Base-by-base conservation (phyloP, 768 basidiomycete species). In the Epithele typhae region DNA sequence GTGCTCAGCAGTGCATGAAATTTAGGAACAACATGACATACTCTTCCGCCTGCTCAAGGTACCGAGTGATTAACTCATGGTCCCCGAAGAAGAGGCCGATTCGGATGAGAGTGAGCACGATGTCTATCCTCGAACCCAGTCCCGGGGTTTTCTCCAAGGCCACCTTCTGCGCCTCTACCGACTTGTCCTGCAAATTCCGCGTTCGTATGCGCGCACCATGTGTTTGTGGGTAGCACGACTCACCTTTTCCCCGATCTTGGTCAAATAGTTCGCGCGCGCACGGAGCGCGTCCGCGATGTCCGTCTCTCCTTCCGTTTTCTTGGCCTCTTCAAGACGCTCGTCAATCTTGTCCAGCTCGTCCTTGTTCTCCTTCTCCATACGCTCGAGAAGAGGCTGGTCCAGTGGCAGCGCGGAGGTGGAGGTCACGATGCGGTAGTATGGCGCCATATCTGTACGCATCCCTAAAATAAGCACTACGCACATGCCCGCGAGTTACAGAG, bases 141-240 rank as follows among this genome's bases (percentile, higher is more conserved):
- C 93, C 94, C 3, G 94, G 87, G 0, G 89, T 94, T 69, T 96
- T 96, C 67, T 87, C 83, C 14, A 96, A 67, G 0, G 95, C 94
- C 1, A 85, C 72, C 46, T 84, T 82, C 59, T 93, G 84, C 0
- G 94, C 92, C 36, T 77, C 78, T 14, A 93, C 62, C 1, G 93
- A 82, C n/a, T 73, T 71, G 35, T 93, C 91, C 91, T 95, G 27
- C 27, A 30, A 30, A 30, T 14, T 7, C 27, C 27, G 8, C 14
- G 27, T 30, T 7, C 27, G 14, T 30, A 14, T 7, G 27, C 8
- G 8, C 27, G 8, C 7, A 14, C 27, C 27, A 30, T 30, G 8
- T 14, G 27, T 30, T 7, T 30, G 27, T 14, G 27, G 14, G 27
- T 30, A 30, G 27, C 8, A 18, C 38, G 36, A 36, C 17, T 1